These are phyloP conservation scores for Sporothrix pallida DNA, from an alignment of 2,329 filamentous ascomycete species.

Conservation along the genomic window DNA sequence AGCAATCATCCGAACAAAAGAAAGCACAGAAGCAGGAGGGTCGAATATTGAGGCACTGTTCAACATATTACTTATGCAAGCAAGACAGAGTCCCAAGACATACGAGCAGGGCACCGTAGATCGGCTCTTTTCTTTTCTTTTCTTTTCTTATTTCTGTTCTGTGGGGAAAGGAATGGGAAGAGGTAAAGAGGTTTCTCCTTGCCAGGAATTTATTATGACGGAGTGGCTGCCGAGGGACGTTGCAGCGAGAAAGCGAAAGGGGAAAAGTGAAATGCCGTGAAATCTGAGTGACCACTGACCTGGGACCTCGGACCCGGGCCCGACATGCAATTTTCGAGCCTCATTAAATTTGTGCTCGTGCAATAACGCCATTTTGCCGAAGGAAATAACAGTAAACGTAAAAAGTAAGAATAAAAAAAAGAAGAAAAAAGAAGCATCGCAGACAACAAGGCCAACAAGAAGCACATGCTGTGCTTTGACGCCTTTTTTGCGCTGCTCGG, in stretches of 20 bases:
- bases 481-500: background rate
- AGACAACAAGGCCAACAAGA: background rate
- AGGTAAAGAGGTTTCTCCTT: background rate
- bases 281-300: background rate
- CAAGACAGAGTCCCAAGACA: conserved; percentile 10
- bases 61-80: background rate
- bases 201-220: background rate
- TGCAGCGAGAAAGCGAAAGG: background rate
- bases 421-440: background rate
- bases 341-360: background rate
- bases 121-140: background rate
- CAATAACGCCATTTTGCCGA: no score
- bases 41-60: background rate
- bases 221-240: conserved; percentile 5
- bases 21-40: background rate
- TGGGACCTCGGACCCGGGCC: background rate
- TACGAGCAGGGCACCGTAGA: background rate
- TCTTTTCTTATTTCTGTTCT: background rate
- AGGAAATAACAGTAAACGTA: background rate
- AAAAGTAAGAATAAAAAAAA: background rate
- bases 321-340: background rate
- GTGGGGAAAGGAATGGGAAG: conserved; percentile 29
- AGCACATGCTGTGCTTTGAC: conserved; percentile 18
- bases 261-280: background rate
- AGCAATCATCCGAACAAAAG: background rate